Evolutionary conservation across 441 rosid genomes (phyloP), one percentile per base, ranked within the genome.

Genomic region (Pelargonium australe): DNA sequence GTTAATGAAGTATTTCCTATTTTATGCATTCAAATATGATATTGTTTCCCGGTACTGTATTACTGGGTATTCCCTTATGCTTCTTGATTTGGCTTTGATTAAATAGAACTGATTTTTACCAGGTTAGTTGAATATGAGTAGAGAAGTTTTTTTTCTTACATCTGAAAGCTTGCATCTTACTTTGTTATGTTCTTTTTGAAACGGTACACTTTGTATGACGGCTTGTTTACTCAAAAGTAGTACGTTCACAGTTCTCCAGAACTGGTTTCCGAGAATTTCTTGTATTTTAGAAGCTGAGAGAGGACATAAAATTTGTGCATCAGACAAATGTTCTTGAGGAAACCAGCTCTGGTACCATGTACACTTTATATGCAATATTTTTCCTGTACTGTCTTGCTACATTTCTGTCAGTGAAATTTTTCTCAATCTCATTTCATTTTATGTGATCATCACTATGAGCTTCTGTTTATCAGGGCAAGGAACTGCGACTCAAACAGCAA

Each of bases 401-500:
- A 63, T 17, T 31, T 31, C 65, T 43, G 14, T 63, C n/a, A 0
- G 10, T 63, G 20, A 63, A 61, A 2, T 63, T 63, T 40, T 63
- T 17, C 65, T 9, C 44, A 63, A 5, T 63, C 43, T 6, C 4
- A 17, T 63, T 43, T 63, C 65, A 31, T 8, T 19, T 10, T 64
- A 64, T 43, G 8, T 19, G 55, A 63, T 47, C 6, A 63, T 25
- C 66, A 49, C 53, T 45, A 57, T 64, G 63, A 58, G 43, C 69
- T 76, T 69, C 57, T 60, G 57, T 72, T 55, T 69, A 72, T 73
- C 83, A 82, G 85, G 89, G 87, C 43, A 82, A 84, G 76, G 85
- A 84, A 74, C 78, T 85, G 64, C 85, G 89, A 53, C 44, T 85
- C 77, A 84, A 84, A 69, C 89, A 85, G 72, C 86, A 85, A 49